phyloP scores from a whole-genome alignment of 225 moss, liverwort and hornwort species.

The Sphagnum tenellum region DNA sequence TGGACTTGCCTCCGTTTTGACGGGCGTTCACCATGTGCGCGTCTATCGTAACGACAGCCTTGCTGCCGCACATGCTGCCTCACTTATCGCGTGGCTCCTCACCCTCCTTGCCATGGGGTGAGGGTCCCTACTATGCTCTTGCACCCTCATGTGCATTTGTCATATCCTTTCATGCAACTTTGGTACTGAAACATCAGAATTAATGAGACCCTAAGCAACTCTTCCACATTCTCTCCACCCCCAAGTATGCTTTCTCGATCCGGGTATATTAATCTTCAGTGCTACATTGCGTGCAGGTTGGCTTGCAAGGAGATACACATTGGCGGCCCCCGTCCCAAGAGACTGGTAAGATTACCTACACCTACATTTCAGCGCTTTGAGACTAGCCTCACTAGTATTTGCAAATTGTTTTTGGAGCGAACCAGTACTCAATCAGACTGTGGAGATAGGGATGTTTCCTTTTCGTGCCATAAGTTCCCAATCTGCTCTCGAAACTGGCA shows the following conservation, averaged over 20 bases:
- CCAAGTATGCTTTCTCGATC: no score
- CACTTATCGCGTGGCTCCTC: conserved; percentile 4
- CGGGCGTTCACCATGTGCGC: conserved; percentile 3
- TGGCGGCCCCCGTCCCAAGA: conserved; percentile 21
- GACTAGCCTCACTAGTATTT: not conserved
- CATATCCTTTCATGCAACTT: no score
- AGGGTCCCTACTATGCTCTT: no score
- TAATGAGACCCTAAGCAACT: no score
- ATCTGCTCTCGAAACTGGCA: no score
- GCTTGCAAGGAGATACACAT: conserved; percentile 40
- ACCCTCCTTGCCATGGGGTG: conserved; percentile 8
- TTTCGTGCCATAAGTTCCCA: not conserved
- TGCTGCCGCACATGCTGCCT: not conserved
- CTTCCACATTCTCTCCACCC: no score
- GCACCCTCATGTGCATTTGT: no score
- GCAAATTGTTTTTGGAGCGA: not conserved
- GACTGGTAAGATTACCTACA: conserved; percentile 12
- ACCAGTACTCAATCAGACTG: not conserved
- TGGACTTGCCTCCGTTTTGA: conserved; percentile 5
- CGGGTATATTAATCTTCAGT: no score
- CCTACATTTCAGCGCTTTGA: not conserved
- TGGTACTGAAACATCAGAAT: no score
- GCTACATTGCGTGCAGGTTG: no score
- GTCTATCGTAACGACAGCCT: conserved; percentile 2
- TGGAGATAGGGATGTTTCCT: not conserved